Evolutionary conservation across 2,329 filamentous ascomycete species (phyloP), one percentile per base, ranked within the genome.

Genomic region (Mycosphaerella arachidis): DNA sequence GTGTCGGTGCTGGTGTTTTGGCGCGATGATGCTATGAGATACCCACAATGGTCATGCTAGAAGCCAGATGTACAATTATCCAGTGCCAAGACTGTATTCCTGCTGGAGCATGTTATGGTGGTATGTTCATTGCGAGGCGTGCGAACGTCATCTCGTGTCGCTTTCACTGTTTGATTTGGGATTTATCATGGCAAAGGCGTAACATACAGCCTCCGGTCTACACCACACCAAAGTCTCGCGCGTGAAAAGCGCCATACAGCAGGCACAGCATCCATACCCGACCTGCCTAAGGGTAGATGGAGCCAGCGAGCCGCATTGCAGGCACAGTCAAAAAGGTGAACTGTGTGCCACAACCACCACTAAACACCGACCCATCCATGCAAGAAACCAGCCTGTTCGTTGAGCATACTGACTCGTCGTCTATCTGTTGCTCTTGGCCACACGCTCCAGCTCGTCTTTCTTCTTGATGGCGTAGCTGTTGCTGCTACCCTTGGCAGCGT

Each of bases 391-490:
- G 40, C 59, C 53, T 56, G 16, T 43, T 43, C 40, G 13, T 43
- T 43, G 40, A 43, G 53, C 57, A 53, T 50, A 53, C 45, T 43
- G 54, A 53, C 33, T 40, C 55, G 59, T 92, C 92, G 59, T 92
- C 92, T 97, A 99, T 89, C 94, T 91, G 89, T 99, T 99, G 87
- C 87, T 91, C 91, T 99, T 99, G 84, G 94, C 94, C 76, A 99
- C 94, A 94, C 94, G 94, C 90, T 99, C 94, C 84, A 99, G 83
- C 90, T 99, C 95, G 82, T 99, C 94, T 93, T 99, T 99, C 92
- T 99, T 99, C 92, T 99, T 99, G 89, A 99, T 99, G 77, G 95
- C 94, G 81, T 97, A 99, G 73, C 92, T 97, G 92, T 99, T 99
- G 84, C 90, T 95, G 88, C 90, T 95, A 78, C 94, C 94, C 91